Evolutionary conservation across 2,329 filamentous ascomycete species (phyloP).

Genomic region (Diaporthe sp.): DNA sequence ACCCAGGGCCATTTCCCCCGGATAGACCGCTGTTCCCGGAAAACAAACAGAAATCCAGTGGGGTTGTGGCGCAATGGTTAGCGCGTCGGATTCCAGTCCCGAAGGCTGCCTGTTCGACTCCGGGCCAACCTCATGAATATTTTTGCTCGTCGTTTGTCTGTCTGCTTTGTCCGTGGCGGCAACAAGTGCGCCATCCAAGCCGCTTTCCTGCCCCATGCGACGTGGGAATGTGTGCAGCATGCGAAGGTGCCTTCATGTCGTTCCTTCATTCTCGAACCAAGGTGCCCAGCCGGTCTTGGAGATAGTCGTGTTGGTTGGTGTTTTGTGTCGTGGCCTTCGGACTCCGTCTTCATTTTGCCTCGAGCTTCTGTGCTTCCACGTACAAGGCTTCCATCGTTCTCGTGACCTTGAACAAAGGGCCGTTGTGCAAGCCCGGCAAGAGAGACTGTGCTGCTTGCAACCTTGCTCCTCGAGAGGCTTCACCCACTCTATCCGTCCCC

Average conservation of each 20-base stretch:
- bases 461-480: background rate
- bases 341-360: background rate
- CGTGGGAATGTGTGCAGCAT: background rate
- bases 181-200: background rate
- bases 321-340: background rate
- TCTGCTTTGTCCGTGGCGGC: background rate
- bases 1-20: background rate
- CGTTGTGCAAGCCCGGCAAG: background rate
- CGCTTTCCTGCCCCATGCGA: background rate
- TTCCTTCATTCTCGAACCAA: background rate
- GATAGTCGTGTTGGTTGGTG: background rate
- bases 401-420: background rate
- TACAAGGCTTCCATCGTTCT: background rate
- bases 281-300: too few species aligned
- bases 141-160: background rate
- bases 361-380: background rate
- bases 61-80: background rate
- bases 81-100: slow-evolving; percentile 27
- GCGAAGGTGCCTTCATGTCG: background rate
- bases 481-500: background rate
- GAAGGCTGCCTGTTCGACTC: slow-evolving; percentile 18
- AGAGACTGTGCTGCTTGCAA: background rate
- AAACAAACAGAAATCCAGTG: background rate
- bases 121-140: slow-evolving; percentile 6
- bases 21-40: background rate